Conservation (phyloP, 768 basidiomycete genomes). For the Coprinopsis cinerea region DNA sequence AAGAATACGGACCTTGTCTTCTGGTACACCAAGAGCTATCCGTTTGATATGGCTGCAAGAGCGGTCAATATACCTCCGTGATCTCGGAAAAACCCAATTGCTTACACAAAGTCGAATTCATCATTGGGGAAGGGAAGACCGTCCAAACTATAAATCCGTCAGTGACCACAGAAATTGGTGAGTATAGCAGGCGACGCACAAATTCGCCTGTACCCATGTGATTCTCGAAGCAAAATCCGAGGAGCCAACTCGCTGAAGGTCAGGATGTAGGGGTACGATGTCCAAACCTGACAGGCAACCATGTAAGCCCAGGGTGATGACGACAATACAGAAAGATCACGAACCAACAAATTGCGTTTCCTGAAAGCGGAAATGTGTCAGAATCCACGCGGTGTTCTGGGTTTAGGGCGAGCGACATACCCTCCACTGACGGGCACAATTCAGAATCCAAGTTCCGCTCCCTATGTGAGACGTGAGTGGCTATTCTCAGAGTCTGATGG, state of each 20-base stretch:
- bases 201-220: constrained; percentile 69
- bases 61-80: constrained; percentile 3
- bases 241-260: constrained; percentile 55
- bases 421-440: constrained; percentile 61
- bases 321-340: constrained; percentile 14
- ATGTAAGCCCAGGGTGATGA: background rate
- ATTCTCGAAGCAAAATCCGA: constrained; percentile 53
- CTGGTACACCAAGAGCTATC: constrained; percentile 69
- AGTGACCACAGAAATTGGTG: constrained; percentile 1
- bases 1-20: constrained; percentile 50
- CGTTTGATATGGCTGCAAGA: constrained; percentile 55
- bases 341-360: constrained; percentile 59
- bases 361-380: constrained; percentile 23
- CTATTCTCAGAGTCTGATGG: too few species aligned
- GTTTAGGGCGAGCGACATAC: constrained; percentile 25
- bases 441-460: constrained; percentile 69
- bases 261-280: constrained; percentile 65
- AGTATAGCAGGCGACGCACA: constrained; percentile 41
- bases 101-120: constrained; percentile 76
- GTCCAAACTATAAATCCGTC: constrained; percentile 44
- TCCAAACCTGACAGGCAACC: constrained; percentile 46
- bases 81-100: constrained; percentile 1
- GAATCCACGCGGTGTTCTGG: constrained; percentile 2
- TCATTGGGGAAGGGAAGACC: constrained; percentile 63
- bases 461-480: constrained; percentile 37